phyloP scores from a whole-genome alignment of 495 filamentous ascomycete species.

The Neurospora tetraspora region DNA sequence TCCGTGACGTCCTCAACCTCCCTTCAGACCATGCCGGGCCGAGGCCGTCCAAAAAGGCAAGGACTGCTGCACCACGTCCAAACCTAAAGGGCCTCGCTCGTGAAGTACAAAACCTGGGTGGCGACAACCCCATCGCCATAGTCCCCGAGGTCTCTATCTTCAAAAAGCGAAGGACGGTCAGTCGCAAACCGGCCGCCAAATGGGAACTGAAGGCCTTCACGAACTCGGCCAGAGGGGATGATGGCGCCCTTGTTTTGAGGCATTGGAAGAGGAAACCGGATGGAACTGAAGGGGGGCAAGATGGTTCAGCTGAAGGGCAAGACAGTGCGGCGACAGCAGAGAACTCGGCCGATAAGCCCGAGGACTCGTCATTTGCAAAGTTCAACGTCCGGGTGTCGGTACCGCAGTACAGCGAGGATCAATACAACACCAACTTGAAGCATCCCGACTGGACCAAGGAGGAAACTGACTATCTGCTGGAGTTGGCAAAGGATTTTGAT shows the following conservation, averaged over 20 bases:
- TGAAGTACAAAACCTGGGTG: slow-evolving; percentile 49
- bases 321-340: slow-evolving; percentile 8
- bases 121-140: slow-evolving; percentile 39
- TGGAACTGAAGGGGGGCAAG: slow-evolving; percentile 18
- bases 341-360: slow-evolving; percentile 19
- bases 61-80: slow-evolving; percentile 57
- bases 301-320: slow-evolving; percentile 8
- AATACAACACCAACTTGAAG: slow-evolving; percentile 68
- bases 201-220: slow-evolving; percentile 45
- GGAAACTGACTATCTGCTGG: slow-evolving; percentile 85
- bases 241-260: slow-evolving; percentile 44
- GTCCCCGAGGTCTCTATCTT: slow-evolving; percentile 35
- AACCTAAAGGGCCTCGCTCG: slow-evolving; percentile 47
- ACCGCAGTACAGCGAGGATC: slow-evolving; percentile 73
- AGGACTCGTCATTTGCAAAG: slow-evolving; percentile 56
- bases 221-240: slow-evolving; percentile 42
- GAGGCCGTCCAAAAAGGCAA: slow-evolving; percentile 68
- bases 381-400: slow-evolving; percentile 70
- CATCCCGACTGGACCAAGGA: slow-evolving; percentile 75
- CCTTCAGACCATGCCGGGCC: slow-evolving; percentile 50
- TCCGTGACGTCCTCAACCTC: slow-evolving; percentile 83
- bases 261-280: slow-evolving; percentile 51
- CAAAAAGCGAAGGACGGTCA: slow-evolving; percentile 39
- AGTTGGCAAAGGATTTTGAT: slow-evolving; percentile 63
- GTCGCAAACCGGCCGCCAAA: slow-evolving; percentile 52